Percentiles rank a stretch among this genome's conserved stretches.
Conservation (phyloP, 345 rosid genomes). For the Aquilaria sinensis region DNA sequence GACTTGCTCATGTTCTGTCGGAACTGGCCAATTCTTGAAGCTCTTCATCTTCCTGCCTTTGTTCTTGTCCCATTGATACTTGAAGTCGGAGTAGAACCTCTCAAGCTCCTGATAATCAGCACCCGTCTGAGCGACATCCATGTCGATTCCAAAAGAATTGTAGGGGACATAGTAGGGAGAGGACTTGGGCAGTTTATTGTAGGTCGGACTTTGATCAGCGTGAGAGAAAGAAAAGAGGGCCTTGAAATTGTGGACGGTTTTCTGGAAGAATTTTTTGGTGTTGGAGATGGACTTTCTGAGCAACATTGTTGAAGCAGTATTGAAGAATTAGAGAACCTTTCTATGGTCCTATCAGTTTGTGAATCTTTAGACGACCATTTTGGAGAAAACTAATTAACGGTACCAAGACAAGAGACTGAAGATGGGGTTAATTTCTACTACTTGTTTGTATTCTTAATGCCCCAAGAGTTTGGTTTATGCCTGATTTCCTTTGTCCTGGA, state of each 20-base stretch:
- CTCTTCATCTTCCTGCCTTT: constrained; percentile 11
- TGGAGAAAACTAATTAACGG: background rate
- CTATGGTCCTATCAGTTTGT: too few species aligned
- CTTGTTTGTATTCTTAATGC: too few species aligned
- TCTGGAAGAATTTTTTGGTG: constrained; percentile 58
- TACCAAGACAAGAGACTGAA: too few species aligned
- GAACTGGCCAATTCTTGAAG: constrained; percentile 14
- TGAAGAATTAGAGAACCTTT: too few species aligned
- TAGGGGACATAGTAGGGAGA: constrained; percentile 17
- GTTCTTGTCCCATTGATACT: constrained; percentile 22
- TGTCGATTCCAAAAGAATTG: background rate
- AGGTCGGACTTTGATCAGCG: background rate
- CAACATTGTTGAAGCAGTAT: constrained; percentile 27
- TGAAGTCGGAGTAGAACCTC: constrained; percentile 30
- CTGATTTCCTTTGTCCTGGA: too few species aligned
- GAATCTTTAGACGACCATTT: too few species aligned
- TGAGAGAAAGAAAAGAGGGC: constrained; percentile 51
- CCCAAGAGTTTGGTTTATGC: too few species aligned
- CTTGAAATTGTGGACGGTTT: constrained; percentile 43
- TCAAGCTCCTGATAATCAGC: constrained; percentile 22
- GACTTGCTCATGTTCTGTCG: constrained; percentile 14
- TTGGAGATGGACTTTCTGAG: constrained; percentile 48
- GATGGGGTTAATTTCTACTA: too few species aligned
- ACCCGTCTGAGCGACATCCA: constrained; percentile 8
- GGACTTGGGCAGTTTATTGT: constrained; percentile 47